phyloP scores from a whole-genome alignment of 352 stramenopile genomes.

The Phytophthora cactorum region DNA sequence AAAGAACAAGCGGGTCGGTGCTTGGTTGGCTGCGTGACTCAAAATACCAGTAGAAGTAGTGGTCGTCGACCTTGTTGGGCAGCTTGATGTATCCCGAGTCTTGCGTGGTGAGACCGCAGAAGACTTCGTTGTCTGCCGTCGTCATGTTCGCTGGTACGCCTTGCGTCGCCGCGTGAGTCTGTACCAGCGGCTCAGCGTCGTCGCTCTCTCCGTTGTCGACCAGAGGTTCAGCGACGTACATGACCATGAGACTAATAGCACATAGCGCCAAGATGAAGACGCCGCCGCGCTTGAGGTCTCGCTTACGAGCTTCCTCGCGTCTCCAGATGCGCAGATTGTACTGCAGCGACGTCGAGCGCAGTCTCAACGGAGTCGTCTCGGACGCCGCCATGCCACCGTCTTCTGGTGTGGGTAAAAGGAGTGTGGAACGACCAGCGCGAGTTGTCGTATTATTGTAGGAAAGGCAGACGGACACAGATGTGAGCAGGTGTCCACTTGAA shows the following conservation, averaged over 20 bases:
- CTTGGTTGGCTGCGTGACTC: slow-evolving; percentile 55
- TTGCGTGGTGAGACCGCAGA: slow-evolving; percentile 52
- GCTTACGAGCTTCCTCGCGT: slow-evolving; percentile 29
- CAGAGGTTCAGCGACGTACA: slow-evolving; percentile 24
- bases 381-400: slow-evolving; percentile 17
- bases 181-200: slow-evolving; percentile 13
- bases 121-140: slow-evolving; percentile 30
- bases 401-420: slow-evolving; percentile 14
- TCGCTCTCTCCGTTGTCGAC: slow-evolving; percentile 14
- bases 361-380: slow-evolving; percentile 30
- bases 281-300: slow-evolving; percentile 32
- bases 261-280: slow-evolving; percentile 33
- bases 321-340: slow-evolving; percentile 36
- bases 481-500: neutral
- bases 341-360: slow-evolving; percentile 35
- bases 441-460: slow-evolving; percentile 33
- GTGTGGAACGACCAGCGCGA: slow-evolving; percentile 15
- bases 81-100: slow-evolving; percentile 68
- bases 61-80: slow-evolving; percentile 67
- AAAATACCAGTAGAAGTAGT: slow-evolving; percentile 84
- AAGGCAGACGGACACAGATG: slow-evolving; percentile 21
- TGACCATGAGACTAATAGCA: slow-evolving; percentile 30
- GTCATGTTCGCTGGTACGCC: slow-evolving; percentile 16
- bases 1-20: slow-evolving; percentile 66
- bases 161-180: slow-evolving; percentile 32